phyloP scores from a whole-genome alignment of 176 grass and related monocot genomes.

The Avena atlantica region DNA sequence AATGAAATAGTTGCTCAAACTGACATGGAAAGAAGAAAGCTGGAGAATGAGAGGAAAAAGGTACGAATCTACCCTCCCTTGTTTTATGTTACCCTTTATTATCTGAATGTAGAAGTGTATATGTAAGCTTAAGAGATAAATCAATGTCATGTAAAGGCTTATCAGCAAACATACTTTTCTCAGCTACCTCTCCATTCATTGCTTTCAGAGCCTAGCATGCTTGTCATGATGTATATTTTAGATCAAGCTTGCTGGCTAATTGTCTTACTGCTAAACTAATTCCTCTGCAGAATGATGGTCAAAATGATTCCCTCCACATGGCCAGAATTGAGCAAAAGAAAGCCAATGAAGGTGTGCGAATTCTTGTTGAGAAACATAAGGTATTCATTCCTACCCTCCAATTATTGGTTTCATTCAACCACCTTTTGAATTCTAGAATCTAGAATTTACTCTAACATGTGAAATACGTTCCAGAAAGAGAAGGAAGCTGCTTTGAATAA shows the following conservation, averaged over 20 bases:
- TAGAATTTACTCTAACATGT: not conserved
- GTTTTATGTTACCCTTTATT: slow-evolving; percentile 53
- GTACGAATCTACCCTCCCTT: slow-evolving; percentile 14
- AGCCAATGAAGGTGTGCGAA: slow-evolving; percentile 33
- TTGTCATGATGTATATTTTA: not conserved
- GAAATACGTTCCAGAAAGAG: slow-evolving; percentile 48
- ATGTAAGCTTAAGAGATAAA: slow-evolving; percentile 24
- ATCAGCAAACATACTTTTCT: not conserved
- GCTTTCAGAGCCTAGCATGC: slow-evolving; percentile 65
- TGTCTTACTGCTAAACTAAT: slow-evolving; percentile 34
- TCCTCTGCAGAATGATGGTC: slow-evolving; percentile 44
- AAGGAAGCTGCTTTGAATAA: slow-evolving; percentile 52
- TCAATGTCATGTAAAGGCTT: not conserved
- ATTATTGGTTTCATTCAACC: slow-evolving; percentile 4
- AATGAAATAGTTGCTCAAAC: slow-evolving; percentile 56
- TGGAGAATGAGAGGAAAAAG: slow-evolving; percentile 60
- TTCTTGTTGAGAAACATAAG: slow-evolving; percentile 60
- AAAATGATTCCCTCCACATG: slow-evolving; percentile 53
- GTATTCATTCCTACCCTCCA: slow-evolving; percentile 10
- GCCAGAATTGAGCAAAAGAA: slow-evolving; percentile 60
- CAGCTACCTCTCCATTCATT: slow-evolving; percentile 80
- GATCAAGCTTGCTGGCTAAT: not conserved
- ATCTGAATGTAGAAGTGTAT: slow-evolving; percentile 54
- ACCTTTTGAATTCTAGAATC: not conserved
- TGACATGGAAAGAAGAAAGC: slow-evolving; percentile 63